Evolutionary conservation across 129 eudicot genomes (phyloP).

Genomic region (Pulicaria dysenterica): DNA sequence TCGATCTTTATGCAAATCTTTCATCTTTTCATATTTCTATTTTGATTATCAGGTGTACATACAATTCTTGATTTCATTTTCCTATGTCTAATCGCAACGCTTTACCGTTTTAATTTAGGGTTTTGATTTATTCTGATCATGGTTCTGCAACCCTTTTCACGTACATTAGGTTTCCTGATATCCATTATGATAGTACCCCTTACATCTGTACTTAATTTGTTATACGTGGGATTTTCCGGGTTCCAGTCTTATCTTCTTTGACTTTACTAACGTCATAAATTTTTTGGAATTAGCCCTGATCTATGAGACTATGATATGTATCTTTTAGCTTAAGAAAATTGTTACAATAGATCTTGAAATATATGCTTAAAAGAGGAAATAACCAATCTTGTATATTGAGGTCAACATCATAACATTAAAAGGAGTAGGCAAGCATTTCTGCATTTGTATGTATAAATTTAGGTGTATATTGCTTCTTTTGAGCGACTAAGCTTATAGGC

Average conservation of each 20-base stretch:
- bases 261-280: slow-evolving; percentile 5
- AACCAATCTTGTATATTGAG: slow-evolving; percentile 2
- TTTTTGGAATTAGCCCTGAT: neutral
- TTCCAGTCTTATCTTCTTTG: neutral
- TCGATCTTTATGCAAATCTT: slow-evolving; percentile 20
- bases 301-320: neutral
- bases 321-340: neutral
- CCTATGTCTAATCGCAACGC: neutral
- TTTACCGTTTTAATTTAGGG: neutral
- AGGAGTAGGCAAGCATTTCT: neutral
- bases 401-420: neutral
- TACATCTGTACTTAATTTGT: neutral
- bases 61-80: slow-evolving; percentile 2
- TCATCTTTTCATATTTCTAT: neutral
- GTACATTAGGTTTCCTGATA: neutral
- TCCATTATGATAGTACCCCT: neutral
- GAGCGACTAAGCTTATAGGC: neutral
- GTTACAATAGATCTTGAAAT: neutral
- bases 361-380: neutral
- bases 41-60: neutral
- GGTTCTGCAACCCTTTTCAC: neutral
- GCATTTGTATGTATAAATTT: neutral
- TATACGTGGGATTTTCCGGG: neutral
- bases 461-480: neutral
- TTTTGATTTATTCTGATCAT: slow-evolving; percentile 10